A percentile compares a stretch with the other conserved stretches of the same genome.
These are phyloP conservation scores for Chrysosporium keratinophilum DNA, from an alignment of 2,329 filamentous ascomycete species.

Conservation along the genomic window DNA sequence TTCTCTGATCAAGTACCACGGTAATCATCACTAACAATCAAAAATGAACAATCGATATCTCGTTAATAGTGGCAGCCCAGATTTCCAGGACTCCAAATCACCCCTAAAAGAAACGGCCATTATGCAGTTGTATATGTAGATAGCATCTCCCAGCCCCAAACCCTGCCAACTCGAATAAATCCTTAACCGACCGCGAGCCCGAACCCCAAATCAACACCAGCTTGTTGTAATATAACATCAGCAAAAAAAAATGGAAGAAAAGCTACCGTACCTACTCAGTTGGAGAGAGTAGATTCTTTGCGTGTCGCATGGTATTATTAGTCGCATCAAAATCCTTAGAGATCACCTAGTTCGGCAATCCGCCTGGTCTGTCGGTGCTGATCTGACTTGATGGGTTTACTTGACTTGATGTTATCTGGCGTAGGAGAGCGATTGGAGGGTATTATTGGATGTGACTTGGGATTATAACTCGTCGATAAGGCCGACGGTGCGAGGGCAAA, in stretches of 20 bases:
- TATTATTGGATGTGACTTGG: background rate
- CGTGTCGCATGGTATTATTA: too few species aligned
- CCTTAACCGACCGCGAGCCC: background rate
- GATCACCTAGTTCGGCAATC: conserved; percentile 14
- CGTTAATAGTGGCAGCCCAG: background rate
- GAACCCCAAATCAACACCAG: background rate
- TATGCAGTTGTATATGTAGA: background rate
- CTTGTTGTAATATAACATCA: background rate
- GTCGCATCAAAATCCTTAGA: background rate
- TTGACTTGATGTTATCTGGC: background rate
- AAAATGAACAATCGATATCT: background rate
- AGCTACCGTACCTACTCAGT: too few species aligned
- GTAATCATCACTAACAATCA: background rate
- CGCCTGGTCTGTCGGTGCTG: background rate
- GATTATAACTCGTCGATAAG: conserved; percentile 9
- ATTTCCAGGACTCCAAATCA: background rate
- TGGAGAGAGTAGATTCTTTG: background rate
- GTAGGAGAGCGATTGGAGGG: conserved; percentile 1
- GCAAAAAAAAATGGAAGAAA: background rate
- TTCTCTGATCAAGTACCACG: too few species aligned
- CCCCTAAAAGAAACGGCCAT: background rate
- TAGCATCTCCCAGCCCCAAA: background rate
- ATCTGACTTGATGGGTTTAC: background rate
- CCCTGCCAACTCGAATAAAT: background rate
- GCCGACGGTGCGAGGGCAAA: conserved; percentile 8